These are phyloP conservation scores for Silene noctiflora DNA, from an alignment of 179 eudicot species.

Conservation along the genomic window DNA sequence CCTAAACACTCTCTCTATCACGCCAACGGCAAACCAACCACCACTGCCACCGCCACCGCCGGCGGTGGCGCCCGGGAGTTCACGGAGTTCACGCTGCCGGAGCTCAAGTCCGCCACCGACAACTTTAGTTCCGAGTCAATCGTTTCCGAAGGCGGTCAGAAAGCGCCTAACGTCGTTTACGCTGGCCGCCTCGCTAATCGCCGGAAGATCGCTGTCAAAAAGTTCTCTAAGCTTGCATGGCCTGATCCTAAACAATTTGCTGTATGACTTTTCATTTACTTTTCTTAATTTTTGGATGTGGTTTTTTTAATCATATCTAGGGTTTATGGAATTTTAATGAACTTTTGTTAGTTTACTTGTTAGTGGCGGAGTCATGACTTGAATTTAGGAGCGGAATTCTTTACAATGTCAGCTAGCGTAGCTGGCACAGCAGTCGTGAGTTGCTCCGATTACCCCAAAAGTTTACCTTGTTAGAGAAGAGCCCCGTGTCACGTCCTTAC, in stretches of 20 bases:
- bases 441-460: too few species aligned
- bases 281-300: neutral
- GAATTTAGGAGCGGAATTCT: neutral
- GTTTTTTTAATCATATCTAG: neutral
- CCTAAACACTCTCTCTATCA: conserved; percentile 15
- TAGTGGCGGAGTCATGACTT: neutral
- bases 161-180: conserved; percentile 74
- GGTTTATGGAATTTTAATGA: neutral
- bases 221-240: conserved; percentile 81
- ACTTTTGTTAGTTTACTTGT: neutral
- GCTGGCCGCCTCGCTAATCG: conserved; percentile 60
- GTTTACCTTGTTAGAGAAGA: too few species aligned
- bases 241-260: conserved; percentile 85
- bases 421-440: too few species aligned
- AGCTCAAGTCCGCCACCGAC: conserved; percentile 62
- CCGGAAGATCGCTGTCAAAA: conserved; percentile 71
- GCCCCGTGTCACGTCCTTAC: too few species aligned
- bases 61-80: conserved; percentile 31
- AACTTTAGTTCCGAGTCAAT: conserved; percentile 66
- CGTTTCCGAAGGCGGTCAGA: conserved; percentile 78
- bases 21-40: conserved; percentile 27
- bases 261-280: conserved; percentile 25
- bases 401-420: too few species aligned
- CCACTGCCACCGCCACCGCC: conserved; percentile 13
- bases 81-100: conserved; percentile 53